These are phyloP conservation scores for Trypethelium eluteriae DNA, from an alignment of 495 filamentous ascomycete species.

Conservation along the genomic window DNA sequence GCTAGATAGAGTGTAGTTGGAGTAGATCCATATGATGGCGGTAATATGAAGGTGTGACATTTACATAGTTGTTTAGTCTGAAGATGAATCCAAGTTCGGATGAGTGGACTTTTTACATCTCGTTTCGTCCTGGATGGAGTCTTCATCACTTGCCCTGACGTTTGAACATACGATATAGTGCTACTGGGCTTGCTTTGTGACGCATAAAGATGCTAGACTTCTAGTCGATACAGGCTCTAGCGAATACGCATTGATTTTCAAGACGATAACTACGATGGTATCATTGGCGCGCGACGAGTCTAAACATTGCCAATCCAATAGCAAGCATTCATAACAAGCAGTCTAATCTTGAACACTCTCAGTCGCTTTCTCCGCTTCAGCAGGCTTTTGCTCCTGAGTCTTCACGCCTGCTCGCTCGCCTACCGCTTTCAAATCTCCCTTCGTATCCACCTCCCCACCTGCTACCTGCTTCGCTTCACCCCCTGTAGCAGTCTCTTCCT, in stretches of 20 bases:
- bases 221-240: no score
- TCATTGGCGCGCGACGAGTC: not conserved
- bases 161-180: no score
- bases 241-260: not conserved
- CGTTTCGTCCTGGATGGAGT: no score
- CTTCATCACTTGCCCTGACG: no score
- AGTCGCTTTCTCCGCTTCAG: constrained; percentile 25
- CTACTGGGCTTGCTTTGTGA: no score
- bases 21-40: no score
- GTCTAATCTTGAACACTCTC: constrained; percentile 30
- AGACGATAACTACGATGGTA: not conserved
- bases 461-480: constrained; percentile 29
- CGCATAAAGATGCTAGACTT: no score
- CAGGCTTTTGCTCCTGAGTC: constrained; percentile 28
- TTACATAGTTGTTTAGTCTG: no score
- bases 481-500: constrained; percentile 22
- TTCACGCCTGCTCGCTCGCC: constrained; percentile 17
- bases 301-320: not conserved
- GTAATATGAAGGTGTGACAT: no score
- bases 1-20: no score
- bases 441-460: constrained; percentile 13
- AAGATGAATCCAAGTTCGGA: no score
- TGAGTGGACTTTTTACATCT: no score
- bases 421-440: constrained; percentile 16
- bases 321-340: not conserved